Evolutionary conservation across 2,329 filamentous ascomycete genomes (phyloP), one percentile per base, ranked within the genome.

Genomic region (Dothiorella sarmentorum): DNA sequence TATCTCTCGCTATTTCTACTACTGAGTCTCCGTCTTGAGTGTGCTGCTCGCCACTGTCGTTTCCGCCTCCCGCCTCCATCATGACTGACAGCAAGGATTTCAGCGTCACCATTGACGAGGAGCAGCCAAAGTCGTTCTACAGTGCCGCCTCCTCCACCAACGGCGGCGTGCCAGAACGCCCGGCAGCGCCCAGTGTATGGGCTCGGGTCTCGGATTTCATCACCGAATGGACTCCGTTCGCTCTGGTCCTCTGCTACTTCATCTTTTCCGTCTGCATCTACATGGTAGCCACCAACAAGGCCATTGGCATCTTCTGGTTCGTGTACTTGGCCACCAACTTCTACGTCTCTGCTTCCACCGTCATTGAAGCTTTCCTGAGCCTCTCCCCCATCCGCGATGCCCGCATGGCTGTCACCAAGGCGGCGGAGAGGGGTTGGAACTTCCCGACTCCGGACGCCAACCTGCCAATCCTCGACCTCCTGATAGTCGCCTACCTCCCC

Each of bases 401-500:
- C 20, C 66, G 70, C 37, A 71, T 71, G 47, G 67, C 71, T 17
- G 67, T 75, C 37, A 63, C 63, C 1, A 70, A 76, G 55, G 72
- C 72, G 4, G 68, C 71, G 60, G 67, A 73, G 47, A 75, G 71
- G 38, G 67, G 67, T 5, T 77, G 75, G 75, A 61, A 66, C 5
- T 77, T 77, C 55, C 75, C 74, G 11, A 76, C 75, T 9, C 65
- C 72, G 10, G 70, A 76, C 57, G 64, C 69, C 45, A 64, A 77
- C 13, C 67, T 80, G 2, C 71, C 72, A 1, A 72, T 75, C 24
- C 68, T 80, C 17, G 78, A 80, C 61, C 67, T 80, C 38, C 68
- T 79, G 56, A 78, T 80, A 56, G 78, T 80, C 2, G 78, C 78
- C 13, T 80, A 80, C 61, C 68, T 80, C n/a, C 78, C 78, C 4